Evolutionary conservation across 345 rosid species (phyloP).

Genomic region (Eucalyptus cloeziana): DNA sequence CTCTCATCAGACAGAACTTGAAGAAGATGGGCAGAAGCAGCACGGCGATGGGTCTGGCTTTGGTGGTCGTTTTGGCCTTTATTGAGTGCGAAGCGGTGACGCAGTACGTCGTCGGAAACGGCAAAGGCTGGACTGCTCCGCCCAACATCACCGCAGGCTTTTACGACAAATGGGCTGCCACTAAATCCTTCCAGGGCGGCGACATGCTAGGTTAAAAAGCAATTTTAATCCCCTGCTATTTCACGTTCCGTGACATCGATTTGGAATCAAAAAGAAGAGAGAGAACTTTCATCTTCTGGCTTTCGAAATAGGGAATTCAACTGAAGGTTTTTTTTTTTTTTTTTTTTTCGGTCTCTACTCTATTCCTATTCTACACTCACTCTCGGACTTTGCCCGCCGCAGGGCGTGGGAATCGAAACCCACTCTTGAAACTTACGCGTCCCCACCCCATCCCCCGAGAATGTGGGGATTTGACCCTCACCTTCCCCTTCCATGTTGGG

Average conservation of each 20-base stretch:
- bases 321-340: neutral
- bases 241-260: neutral
- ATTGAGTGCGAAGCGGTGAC: neutral
- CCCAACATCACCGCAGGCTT: neutral
- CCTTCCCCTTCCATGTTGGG: too few relatives aligned
- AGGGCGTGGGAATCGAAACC: too few relatives aligned
- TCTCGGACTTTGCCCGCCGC: too few relatives aligned
- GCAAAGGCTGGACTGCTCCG: constrained; percentile 8
- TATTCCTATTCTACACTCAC: too few relatives aligned
- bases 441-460: too few relatives aligned
- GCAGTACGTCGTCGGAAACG: neutral
- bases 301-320: neutral
- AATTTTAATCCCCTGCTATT: neutral
- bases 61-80: neutral
- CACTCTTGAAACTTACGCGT: too few relatives aligned
- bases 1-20: neutral
- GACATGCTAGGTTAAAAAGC: neutral
- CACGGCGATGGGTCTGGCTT: neutral
- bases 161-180: neutral
- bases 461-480: too few relatives aligned
- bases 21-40: neutral
- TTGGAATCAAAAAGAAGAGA: neutral
- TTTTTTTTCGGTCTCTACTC: too few relatives aligned
- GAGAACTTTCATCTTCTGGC: neutral
- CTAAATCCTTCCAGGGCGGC: neutral